Conservation (phyloP, 2,329 filamentous ascomycete species). For the Pseudonectria foliicola region DNA sequence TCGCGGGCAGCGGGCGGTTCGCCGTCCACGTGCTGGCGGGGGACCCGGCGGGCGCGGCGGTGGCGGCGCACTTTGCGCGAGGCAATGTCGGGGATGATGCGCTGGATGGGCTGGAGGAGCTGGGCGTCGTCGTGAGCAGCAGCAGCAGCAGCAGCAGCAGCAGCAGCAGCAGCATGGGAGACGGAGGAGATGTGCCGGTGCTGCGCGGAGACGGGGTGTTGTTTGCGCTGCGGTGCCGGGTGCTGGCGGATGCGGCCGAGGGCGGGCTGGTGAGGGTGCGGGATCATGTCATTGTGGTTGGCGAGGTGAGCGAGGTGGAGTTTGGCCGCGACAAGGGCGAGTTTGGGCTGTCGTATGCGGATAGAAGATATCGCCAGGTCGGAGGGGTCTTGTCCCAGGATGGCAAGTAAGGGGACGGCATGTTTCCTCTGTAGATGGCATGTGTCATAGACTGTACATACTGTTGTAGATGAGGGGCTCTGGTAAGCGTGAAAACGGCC, state of each 20-base stretch:
- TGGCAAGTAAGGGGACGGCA: constrained; percentile 3
- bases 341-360: constrained; percentile 43
- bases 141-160: too few relatives aligned
- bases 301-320: constrained; percentile 41
- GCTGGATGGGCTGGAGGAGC: constrained; percentile 29
- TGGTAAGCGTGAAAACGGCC: too few relatives aligned
- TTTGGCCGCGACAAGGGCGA: constrained; percentile 24
- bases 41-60: constrained; percentile 37
- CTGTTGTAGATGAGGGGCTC: constrained; percentile 2
- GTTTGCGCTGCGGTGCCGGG: constrained; percentile 37
- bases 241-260: constrained; percentile 33
- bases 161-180: too few relatives aligned
- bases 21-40: constrained; percentile 49
- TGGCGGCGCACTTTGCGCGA: constrained; percentile 46
- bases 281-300: constrained; percentile 47
- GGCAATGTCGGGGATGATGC: constrained; percentile 37
- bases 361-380: constrained; percentile 40
- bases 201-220: constrained; percentile 46
- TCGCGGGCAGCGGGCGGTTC: constrained; percentile 37
- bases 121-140: constrained; percentile 8
- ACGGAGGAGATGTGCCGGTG: constrained; percentile 29
- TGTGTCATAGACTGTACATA: constrained; percentile 9
- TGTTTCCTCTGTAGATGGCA: not conserved
- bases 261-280: constrained; percentile 39
- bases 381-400: constrained; percentile 27